phyloP scores from a whole-genome alignment of 2,329 filamentous ascomycete genomes.

The Fusarium circinatum region DNA sequence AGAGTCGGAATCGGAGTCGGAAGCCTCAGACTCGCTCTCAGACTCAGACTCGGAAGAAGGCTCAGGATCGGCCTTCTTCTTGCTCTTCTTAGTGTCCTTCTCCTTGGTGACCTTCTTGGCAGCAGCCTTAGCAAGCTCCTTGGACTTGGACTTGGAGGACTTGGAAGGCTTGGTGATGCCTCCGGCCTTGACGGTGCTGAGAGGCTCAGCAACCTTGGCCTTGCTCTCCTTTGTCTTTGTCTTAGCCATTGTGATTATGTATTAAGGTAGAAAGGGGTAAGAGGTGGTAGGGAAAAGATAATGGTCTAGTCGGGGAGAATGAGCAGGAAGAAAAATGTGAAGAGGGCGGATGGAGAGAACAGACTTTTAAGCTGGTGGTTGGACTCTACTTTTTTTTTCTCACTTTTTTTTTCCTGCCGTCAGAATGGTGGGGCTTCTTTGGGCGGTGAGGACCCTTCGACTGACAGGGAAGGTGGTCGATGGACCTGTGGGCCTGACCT shows the following conservation, averaged over 20 bases:
- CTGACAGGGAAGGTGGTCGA: slow-evolving; percentile 36
- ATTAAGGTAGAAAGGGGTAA: slow-evolving; percentile 22
- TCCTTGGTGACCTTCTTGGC: slow-evolving; percentile 61
- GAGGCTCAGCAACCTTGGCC: slow-evolving; percentile 62
- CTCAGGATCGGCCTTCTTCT: slow-evolving; percentile 57
- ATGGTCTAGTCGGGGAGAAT: slow-evolving; percentile 18
- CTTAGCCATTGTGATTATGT: slow-evolving; percentile 69
- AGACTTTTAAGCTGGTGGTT: slow-evolving; percentile 41
- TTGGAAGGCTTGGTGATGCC: slow-evolving; percentile 75
- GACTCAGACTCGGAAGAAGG: slow-evolving; percentile 55
- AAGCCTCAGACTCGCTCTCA: slow-evolving; percentile 54
- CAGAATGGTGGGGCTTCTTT: slow-evolving; percentile 47
- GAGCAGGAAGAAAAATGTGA: slow-evolving; percentile 27
- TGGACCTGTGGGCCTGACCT: slow-evolving; percentile 11
- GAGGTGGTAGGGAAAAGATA: neutral
- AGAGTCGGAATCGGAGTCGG: slow-evolving; percentile 45
- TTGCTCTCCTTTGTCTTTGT: slow-evolving; percentile 68
- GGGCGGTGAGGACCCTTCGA: slow-evolving; percentile 49
- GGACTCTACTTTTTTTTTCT: slow-evolving; percentile 43
- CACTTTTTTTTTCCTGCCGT: slow-evolving; percentile 43
- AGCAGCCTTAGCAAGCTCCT: slow-evolving; percentile 72
- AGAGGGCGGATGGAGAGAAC: slow-evolving; percentile 33
- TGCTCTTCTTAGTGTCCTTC: slow-evolving; percentile 61
- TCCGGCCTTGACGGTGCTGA: slow-evolving; percentile 70
- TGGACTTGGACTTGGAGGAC: slow-evolving; percentile 72